These are phyloP conservation scores for Juglanconis juglandina DNA, from an alignment of 2,329 filamentous ascomycete species.

Conservation along the genomic window DNA sequence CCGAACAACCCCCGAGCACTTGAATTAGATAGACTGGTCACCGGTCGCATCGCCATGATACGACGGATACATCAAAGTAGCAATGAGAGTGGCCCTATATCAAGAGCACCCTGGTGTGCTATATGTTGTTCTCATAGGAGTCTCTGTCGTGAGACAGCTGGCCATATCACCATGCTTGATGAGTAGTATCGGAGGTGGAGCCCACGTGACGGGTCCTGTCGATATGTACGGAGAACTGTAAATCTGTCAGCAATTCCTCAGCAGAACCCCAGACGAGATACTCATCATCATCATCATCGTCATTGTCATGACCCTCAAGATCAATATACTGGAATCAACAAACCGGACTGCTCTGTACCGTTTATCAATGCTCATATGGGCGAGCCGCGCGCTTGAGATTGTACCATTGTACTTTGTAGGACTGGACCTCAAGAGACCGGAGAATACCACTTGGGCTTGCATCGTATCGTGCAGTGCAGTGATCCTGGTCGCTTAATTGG, in stretches of 20 bases:
- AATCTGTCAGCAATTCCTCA: too few relatives aligned
- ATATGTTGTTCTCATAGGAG: not conserved
- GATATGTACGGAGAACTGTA: too few relatives aligned
- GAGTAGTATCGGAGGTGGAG: too few relatives aligned
- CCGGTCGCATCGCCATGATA: not conserved
- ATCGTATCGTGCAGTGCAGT: not conserved
- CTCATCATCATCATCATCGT: too few relatives aligned
- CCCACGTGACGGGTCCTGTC: too few relatives aligned
- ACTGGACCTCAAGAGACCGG: not conserved
- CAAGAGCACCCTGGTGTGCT: not conserved
- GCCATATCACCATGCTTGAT: not conserved
- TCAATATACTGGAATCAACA: too few relatives aligned
- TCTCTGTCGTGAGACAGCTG: not conserved
- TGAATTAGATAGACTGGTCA: not conserved
- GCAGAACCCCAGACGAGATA: too few relatives aligned
- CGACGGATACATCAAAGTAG: not conserved
- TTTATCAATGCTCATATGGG: too few relatives aligned
- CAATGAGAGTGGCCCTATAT: not conserved
- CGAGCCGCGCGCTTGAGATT: not conserved
- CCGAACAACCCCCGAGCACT: not conserved
- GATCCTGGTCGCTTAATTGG: slow-evolving; percentile 2
- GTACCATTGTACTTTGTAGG: not conserved
- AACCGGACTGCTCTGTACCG: too few relatives aligned
- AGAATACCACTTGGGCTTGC: not conserved
- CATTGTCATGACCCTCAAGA: too few relatives aligned